A percentile compares a stretch with the other conserved stretches of the same genome.
phyloP scores from a whole-genome alignment of 257 asterid species.

The Eucommia ulmoides region DNA sequence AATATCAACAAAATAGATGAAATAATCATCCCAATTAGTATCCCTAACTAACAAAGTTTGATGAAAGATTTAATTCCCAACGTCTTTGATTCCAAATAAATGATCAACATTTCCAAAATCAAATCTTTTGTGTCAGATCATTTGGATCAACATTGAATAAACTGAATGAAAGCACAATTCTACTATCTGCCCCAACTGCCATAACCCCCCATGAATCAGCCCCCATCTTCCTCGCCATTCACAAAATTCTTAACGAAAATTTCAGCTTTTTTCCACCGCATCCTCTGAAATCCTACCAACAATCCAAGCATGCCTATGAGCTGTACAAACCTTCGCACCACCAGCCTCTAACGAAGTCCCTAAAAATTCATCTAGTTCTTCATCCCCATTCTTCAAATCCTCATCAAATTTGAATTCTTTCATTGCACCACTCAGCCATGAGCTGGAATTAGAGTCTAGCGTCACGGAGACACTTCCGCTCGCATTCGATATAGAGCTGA shows the following conservation, averaged over 20 bases:
- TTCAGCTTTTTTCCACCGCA: constrained; percentile 50
- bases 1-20: too few species aligned
- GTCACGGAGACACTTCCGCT: constrained; percentile 44
- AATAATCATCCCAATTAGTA: too few species aligned
- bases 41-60: too few species aligned
- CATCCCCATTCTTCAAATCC: constrained; percentile 23
- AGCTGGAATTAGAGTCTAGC: constrained; percentile 29
- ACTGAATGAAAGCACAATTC: constrained; percentile 81
- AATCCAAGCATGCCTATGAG: constrained; percentile 77
- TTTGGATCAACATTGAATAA: constrained; percentile 76
- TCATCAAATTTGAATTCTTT: constrained; percentile 21
- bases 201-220: constrained; percentile 66
- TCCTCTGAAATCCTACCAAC: constrained; percentile 43
- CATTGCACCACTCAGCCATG: constrained; percentile 55
- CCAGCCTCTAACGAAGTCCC: constrained; percentile 25
- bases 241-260: constrained; percentile 56
- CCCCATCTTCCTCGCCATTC: constrained; percentile 86
- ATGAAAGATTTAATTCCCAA: too few species aligned
- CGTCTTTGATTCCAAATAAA: too few species aligned
- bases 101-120: too few species aligned
- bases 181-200: constrained; percentile 96
- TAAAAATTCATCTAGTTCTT: constrained; percentile 50
- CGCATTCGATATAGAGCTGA: constrained; percentile 36
- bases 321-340: constrained; percentile 45
- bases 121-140: too few species aligned